These are phyloP conservation scores for Saksenaea oblongispora DNA, from an alignment of 371 early-diverging fungal genomes.

Conservation along the genomic window DNA sequence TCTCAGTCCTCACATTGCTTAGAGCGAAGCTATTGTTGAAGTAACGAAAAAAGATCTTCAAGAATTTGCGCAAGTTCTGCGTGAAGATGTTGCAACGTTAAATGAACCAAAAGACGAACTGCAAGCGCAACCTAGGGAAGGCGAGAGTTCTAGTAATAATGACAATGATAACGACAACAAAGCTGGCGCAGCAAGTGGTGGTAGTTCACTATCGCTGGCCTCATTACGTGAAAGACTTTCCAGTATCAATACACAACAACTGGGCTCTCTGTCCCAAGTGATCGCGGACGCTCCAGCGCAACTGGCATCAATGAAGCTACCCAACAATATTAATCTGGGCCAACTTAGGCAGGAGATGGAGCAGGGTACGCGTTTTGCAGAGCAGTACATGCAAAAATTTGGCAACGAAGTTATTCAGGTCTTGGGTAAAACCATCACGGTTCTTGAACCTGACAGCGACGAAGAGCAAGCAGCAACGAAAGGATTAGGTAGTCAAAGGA, in stretches of 20 bases:
- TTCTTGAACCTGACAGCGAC: conserved; percentile 35
- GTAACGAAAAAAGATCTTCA: conserved; percentile 48
- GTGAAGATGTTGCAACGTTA: conserved; percentile 34
- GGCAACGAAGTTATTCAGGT: conserved; percentile 43
- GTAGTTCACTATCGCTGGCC: conserved; percentile 7
- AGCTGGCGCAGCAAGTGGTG: conserved; percentile 2
- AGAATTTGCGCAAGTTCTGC: conserved; percentile 45
- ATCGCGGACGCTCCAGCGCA: conserved; percentile 27
- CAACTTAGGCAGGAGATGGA: conserved; percentile 39
- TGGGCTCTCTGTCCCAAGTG: conserved; percentile 25
- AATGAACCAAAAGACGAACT: conserved; percentile 10
- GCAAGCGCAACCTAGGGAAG: background rate
- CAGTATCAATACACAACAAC: conserved; percentile 31
- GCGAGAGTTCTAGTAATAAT: background rate
- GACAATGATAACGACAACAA: background rate
- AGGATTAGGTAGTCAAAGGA: conserved; percentile 16
- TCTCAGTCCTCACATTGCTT: background rate
- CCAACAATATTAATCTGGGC: conserved; percentile 44
- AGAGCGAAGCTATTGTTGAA: conserved; percentile 52
- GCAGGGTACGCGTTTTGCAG: conserved; percentile 51
- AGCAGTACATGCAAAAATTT: conserved; percentile 50
- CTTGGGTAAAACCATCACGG: conserved; percentile 37
- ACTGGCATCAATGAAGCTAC: conserved; percentile 33
- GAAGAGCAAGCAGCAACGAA: conserved; percentile 13
- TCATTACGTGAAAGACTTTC: conserved; percentile 26